These are phyloP conservation scores for Pseudogymnoascus sp. DNA, from an alignment of 2,329 filamentous ascomycete genomes.

Conservation along the genomic window DNA sequence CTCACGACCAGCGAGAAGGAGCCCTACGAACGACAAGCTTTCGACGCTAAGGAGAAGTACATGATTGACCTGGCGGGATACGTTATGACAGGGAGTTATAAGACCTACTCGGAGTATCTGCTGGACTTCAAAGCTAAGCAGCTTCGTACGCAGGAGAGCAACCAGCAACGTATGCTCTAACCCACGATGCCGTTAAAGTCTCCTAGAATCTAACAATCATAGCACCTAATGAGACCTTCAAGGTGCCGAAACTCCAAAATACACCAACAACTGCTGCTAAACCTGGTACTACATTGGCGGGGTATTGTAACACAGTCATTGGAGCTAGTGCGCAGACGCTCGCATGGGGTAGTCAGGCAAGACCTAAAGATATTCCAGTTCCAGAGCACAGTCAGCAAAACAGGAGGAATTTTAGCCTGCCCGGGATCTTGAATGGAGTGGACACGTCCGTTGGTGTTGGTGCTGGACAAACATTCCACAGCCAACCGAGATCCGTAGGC, in stretches of 20 bases:
- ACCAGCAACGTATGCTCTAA: neutral
- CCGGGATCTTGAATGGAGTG: neutral
- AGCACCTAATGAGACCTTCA: neutral
- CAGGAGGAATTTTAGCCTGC: neutral
- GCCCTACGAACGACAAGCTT: slow-evolving; percentile 57
- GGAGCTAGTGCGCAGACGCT: neutral
- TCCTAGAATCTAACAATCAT: neutral
- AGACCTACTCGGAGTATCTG: slow-evolving; percentile 47
- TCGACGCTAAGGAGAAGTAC: slow-evolving; percentile 64
- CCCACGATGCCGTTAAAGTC: neutral
- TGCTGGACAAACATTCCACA: neutral
- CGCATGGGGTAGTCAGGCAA: neutral
- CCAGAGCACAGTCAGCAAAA: neutral
- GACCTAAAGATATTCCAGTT: neutral
- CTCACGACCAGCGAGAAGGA: slow-evolving; percentile 58
- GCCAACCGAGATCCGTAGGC: neutral
- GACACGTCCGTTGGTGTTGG: neutral
- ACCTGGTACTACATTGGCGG: slow-evolving; percentile 55
- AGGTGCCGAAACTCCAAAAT: neutral
- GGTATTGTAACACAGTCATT: neutral
- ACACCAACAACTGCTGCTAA: no score
- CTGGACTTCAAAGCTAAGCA: neutral
- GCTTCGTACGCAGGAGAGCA: neutral
- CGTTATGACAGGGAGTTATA: slow-evolving; percentile 63
- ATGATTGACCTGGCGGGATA: slow-evolving; percentile 61